These are phyloP conservation scores for Trametes villosa DNA, from an alignment of 768 basidiomycete genomes.

Conservation along the genomic window DNA sequence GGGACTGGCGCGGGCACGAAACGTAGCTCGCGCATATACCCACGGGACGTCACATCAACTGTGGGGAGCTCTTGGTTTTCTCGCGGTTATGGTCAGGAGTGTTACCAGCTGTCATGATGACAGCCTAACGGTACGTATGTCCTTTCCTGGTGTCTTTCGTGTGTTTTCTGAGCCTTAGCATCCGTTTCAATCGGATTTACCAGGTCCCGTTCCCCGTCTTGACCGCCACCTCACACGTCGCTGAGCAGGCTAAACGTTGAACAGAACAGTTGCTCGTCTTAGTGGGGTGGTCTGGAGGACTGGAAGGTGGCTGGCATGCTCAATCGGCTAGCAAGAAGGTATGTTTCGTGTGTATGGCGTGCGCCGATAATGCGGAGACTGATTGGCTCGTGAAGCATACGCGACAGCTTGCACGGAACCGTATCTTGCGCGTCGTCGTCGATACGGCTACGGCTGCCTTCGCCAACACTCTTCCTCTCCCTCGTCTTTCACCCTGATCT, in stretches of 20 bases:
- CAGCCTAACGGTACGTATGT: background rate
- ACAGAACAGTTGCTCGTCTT: too few relatives aligned
- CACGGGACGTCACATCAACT: background rate
- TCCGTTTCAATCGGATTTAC: background rate
- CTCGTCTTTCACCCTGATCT: background rate
- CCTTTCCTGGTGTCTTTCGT: background rate
- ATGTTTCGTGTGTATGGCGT: too few relatives aligned
- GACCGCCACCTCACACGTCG: background rate
- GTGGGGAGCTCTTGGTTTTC: too few relatives aligned
- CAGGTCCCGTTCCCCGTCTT: background rate
- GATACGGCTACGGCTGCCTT: constrained; percentile 1
- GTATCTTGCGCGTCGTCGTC: background rate
- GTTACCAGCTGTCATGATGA: too few relatives aligned
- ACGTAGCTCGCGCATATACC: background rate
- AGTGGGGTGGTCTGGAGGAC: too few relatives aligned
- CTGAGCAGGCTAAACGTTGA: background rate
- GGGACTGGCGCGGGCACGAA: background rate
- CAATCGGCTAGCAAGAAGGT: too few relatives aligned
- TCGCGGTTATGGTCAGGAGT: too few relatives aligned
- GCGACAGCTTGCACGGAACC: background rate
- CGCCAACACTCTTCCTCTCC: background rate
- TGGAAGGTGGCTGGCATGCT: too few relatives aligned
- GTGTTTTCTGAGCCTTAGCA: background rate
- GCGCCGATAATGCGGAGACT: background rate
- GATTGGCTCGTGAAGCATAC: background rate